A percentile compares a stretch with the other conserved stretches of the same genome.
Evolutionary conservation across 345 rosid species (phyloP).

Genomic region (Eucalyptus cloeziana): DNA sequence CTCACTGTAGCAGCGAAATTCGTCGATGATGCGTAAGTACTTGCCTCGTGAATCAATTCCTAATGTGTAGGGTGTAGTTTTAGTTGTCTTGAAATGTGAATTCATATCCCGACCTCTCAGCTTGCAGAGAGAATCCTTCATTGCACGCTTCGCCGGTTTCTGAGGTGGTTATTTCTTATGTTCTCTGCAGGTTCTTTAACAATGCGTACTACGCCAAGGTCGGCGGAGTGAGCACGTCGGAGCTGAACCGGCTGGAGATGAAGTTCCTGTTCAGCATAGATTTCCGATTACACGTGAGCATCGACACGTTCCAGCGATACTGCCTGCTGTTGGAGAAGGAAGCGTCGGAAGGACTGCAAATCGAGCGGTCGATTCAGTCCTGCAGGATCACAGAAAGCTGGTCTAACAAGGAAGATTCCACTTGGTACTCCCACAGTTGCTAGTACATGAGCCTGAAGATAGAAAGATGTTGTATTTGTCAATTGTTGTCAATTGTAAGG

Average conservation of each 20-base stretch:
- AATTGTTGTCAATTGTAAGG: not conserved
- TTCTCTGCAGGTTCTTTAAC: slow-evolving; percentile 60
- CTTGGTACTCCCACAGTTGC: slow-evolving; percentile 38
- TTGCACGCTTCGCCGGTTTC: not conserved
- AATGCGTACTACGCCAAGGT: slow-evolving; percentile 90
- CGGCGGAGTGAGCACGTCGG: slow-evolving; percentile 77
- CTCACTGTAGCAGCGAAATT: slow-evolving; percentile 84
- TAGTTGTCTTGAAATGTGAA: not conserved
- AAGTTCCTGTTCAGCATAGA: slow-evolving; percentile 63
- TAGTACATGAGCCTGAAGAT: slow-evolving; percentile 1
- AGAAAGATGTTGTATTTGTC: not conserved
- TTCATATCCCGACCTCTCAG: not conserved
- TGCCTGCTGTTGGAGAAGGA: slow-evolving; percentile 63
- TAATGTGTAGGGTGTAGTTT: not conserved
- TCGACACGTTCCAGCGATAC: slow-evolving; percentile 41
- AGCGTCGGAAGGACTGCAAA: slow-evolving; percentile 18
- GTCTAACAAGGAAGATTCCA: slow-evolving; percentile 42
- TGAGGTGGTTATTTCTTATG: not conserved
- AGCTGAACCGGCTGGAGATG: slow-evolving; percentile 82
- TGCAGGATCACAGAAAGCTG: slow-evolving; percentile 47
- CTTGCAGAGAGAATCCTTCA: not conserved
- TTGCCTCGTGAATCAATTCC: not conserved
- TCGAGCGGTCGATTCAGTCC: slow-evolving; percentile 37
- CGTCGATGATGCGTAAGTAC: slow-evolving; percentile 70
- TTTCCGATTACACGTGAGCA: slow-evolving; percentile 72